phyloP scores from a whole-genome alignment of 2,329 filamentous ascomycete species.

The Blumeria hordei region DNA sequence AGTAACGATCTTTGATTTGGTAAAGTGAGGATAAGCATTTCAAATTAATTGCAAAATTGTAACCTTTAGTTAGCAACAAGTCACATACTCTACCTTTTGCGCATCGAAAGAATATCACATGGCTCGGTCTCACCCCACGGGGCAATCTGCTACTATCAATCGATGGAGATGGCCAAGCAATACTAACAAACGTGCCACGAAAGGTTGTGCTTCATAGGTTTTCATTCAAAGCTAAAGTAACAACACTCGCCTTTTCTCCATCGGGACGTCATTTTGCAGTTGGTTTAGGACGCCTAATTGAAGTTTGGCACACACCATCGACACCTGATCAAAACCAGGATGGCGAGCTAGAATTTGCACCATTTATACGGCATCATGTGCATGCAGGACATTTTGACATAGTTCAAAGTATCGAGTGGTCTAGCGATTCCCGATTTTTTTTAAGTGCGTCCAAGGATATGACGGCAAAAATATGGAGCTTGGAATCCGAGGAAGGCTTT shows the following conservation, averaged over 20 bases:
- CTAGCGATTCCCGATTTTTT: conserved; percentile 85
- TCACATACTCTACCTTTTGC: conserved; percentile 72
- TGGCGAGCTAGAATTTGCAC: conserved; percentile 80
- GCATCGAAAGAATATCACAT: conserved; percentile 78
- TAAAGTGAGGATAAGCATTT: conserved; percentile 37
- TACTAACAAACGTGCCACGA: conserved; percentile 72
- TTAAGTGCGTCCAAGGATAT: conserved; percentile 78
- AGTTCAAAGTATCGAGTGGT: conserved; percentile 79
- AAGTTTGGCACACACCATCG: conserved; percentile 90
- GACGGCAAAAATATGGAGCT: conserved; percentile 84
- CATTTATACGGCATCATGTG: conserved; percentile 70
- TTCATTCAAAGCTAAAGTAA: conserved; percentile 68
- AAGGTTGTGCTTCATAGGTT: conserved; percentile 82
- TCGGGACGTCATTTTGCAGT: conserved; percentile 81
- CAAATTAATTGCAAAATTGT: conserved; percentile 1
- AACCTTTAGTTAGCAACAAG: conserved; percentile 38
- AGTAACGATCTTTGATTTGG: conserved; percentile 85
- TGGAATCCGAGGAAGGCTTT: conserved; percentile 70
- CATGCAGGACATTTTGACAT: conserved; percentile 77
- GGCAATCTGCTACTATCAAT: conserved; percentile 83
- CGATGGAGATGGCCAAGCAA: conserved; percentile 83
- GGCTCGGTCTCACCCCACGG: conserved; percentile 67
- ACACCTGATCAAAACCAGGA: conserved; percentile 58
- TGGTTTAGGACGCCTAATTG: conserved; percentile 62
- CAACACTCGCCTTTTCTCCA: conserved; percentile 71